Evolutionary conservation across 371 early-diverging fungal species (phyloP).

Genomic region (Saksenaea oblongispora): DNA sequence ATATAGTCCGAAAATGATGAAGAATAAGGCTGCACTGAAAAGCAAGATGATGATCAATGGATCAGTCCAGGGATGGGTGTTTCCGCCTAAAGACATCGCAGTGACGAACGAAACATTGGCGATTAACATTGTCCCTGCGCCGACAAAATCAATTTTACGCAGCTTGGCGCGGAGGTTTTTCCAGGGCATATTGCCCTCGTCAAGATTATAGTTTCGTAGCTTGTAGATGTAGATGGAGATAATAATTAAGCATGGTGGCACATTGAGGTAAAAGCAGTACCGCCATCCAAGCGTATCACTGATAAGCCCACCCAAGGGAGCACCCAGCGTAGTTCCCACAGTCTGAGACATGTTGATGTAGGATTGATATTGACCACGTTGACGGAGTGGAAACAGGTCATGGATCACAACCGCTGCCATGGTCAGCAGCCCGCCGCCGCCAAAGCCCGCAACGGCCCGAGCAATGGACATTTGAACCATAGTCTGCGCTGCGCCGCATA

Average conservation of each 20-base stretch:
- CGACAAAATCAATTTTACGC: constrained; percentile 60
- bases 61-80: constrained; percentile 60
- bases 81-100: constrained; percentile 63
- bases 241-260: constrained; percentile 63
- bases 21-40: constrained; percentile 38
- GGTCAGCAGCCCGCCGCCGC: constrained; percentile 75
- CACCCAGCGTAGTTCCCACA: constrained; percentile 40
- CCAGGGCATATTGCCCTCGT: constrained; percentile 18
- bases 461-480: constrained; percentile 73
- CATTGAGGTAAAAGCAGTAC: constrained; percentile 74
- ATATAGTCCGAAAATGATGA: constrained; percentile 47
- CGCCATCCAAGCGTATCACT: constrained; percentile 62
- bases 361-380: constrained; percentile 41
- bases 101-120: constrained; percentile 57
- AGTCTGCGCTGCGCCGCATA: constrained; percentile 53
- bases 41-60: constrained; percentile 55
- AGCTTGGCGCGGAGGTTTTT: constrained; percentile 23
- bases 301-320: constrained; percentile 54
- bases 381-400: constrained; percentile 34
- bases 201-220: constrained; percentile 25
- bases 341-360: constrained; percentile 44
- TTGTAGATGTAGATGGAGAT: constrained; percentile 22
- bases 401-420: constrained; percentile 37
- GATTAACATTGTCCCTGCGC: constrained; percentile 49
- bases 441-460: constrained; percentile 75